Conservation (phyloP, 805 yeast genomes). For the Ogataea pini region DNA sequence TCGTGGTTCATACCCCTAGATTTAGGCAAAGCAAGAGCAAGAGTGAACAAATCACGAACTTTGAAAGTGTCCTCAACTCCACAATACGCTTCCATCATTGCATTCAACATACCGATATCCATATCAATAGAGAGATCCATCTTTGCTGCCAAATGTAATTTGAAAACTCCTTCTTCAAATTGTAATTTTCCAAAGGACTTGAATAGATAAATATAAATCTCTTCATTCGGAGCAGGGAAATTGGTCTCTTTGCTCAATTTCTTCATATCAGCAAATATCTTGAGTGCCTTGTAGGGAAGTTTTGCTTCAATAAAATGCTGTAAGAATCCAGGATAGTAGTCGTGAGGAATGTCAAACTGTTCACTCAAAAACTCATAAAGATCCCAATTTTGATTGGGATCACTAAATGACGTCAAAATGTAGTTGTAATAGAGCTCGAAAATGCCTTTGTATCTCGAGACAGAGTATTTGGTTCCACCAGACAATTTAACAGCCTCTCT, state of each 20-base stretch:
- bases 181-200: conserved; percentile 57
- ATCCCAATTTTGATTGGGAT: conserved; percentile 55
- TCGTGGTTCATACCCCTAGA: conserved; percentile 58
- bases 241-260: conserved; percentile 55
- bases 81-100: conserved; percentile 64
- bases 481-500: conserved; percentile 37
- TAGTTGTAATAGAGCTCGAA: conserved; percentile 45
- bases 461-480: conserved; percentile 17
- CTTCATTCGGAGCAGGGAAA: conserved; percentile 49
- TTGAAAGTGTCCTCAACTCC: conserved; percentile 55
- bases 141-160: conserved; percentile 61
- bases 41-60: conserved; percentile 60
- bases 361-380: conserved; percentile 58
- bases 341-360: conserved; percentile 58
- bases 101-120: conserved; percentile 59
- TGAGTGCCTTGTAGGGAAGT: conserved; percentile 62
- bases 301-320: conserved; percentile 52
- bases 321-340: conserved; percentile 59
- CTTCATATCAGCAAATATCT: conserved; percentile 61
- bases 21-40: conserved; percentile 55
- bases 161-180: conserved; percentile 66
- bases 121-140: conserved; percentile 59
- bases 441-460: conserved; percentile 19
- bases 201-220: conserved; percentile 61
- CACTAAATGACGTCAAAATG: conserved; percentile 38